Percentiles rank a stretch among this genome's conserved stretches.
Evolutionary conservation across 352 stramenopile species (phyloP).

Genomic region (Pythium angustatum): DNA sequence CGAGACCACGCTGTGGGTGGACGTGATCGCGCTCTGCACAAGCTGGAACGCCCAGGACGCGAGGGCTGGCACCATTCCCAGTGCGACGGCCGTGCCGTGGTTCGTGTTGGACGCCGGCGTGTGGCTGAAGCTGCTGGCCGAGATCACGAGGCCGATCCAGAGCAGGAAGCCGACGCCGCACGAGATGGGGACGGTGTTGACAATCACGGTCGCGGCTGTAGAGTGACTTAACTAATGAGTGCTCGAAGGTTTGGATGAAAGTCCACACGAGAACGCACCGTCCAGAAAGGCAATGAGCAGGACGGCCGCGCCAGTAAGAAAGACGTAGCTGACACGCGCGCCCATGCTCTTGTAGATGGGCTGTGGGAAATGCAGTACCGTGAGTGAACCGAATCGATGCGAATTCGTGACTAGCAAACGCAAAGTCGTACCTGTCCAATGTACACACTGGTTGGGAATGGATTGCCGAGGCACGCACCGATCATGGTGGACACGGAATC

Average conservation of each 20-base stretch:
- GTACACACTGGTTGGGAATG: constrained; percentile 47
- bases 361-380: neutral
- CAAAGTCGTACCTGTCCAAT: constrained; percentile 35
- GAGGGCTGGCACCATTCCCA: constrained; percentile 43
- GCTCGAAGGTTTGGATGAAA: too few species aligned
- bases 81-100: constrained; percentile 41
- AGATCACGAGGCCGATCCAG: constrained; percentile 54
- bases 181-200: constrained; percentile 39
- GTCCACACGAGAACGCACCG: constrained; percentile 19
- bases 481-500: constrained; percentile 44
- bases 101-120: constrained; percentile 42
- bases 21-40: constrained; percentile 33
- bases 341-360: constrained; percentile 55
- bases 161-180: constrained; percentile 47
- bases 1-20: constrained; percentile 13
- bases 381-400: too few species aligned
- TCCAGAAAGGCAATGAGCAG: constrained; percentile 37
- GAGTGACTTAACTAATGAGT: too few species aligned
- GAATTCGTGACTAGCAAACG: neutral
- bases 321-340: constrained; percentile 39
- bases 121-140: constrained; percentile 42
- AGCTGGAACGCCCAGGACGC: constrained; percentile 46
- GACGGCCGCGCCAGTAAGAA: constrained; percentile 32
- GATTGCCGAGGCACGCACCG: constrained; percentile 40
- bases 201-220: constrained; percentile 33